These are phyloP conservation scores for Pythium sukuiense DNA, from an alignment of 352 stramenopile species.

Conservation along the genomic window DNA sequence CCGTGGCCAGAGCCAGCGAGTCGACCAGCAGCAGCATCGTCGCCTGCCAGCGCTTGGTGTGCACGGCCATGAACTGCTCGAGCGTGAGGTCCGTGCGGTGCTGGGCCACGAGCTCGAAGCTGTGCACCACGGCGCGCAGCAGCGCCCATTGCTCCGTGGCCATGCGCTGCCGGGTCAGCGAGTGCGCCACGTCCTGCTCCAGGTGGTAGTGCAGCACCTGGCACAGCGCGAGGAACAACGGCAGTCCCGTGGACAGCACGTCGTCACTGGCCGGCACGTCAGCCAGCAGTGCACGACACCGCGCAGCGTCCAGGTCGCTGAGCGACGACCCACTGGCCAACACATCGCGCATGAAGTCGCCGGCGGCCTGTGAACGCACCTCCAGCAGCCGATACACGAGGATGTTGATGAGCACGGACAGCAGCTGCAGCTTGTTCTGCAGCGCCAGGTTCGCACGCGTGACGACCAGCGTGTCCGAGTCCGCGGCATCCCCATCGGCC, in stretches of 20 bases:
- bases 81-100: conserved; percentile 30
- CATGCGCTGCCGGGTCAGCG: conserved; percentile 55
- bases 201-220: conserved; percentile 87
- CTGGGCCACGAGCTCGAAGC: conserved; percentile 47
- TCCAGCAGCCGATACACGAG: conserved; percentile 78
- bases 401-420: conserved; percentile 85
- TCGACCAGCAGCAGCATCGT: conserved; percentile 82
- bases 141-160: conserved; percentile 62
- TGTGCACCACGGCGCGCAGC: conserved; percentile 41
- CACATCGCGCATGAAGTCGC: conserved; percentile 51
- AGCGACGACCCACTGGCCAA: conserved; percentile 41
- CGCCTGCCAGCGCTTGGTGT: conserved; percentile 81
- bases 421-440: conserved; percentile 83
- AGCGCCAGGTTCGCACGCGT: conserved; percentile 69
- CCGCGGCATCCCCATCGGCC: background rate
- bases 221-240: conserved; percentile 74
- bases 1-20: conserved; percentile 54
- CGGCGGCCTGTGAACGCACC: conserved; percentile 44
- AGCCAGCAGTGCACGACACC: conserved; percentile 44
- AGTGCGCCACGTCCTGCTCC: conserved; percentile 73
- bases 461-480: conserved; percentile 11
- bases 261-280: conserved; percentile 60
- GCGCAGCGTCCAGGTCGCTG: conserved; percentile 39
- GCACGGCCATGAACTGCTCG: conserved; percentile 59
- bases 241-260: conserved; percentile 65